These are phyloP conservation scores for Arachnopeziza araneosa DNA, from an alignment of 2,329 filamentous ascomycete genomes.

Conservation along the genomic window DNA sequence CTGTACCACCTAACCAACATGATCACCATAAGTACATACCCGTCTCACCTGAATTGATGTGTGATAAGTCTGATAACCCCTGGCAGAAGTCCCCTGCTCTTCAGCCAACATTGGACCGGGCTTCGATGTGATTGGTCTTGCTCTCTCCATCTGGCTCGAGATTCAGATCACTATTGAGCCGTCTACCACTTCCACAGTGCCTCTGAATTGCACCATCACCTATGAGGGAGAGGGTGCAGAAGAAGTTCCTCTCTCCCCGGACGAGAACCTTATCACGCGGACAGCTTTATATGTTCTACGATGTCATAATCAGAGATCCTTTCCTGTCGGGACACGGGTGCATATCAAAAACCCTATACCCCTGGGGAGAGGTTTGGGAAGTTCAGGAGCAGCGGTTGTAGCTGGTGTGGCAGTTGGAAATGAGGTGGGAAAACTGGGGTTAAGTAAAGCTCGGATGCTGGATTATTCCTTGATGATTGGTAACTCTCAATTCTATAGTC, in stretches of 20 bases:
- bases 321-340: constrained; percentile 81
- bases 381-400: constrained; percentile 90
- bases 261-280: constrained; percentile 87
- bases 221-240: constrained; percentile 72
- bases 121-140: constrained; percentile 96
- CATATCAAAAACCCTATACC: constrained; percentile 96
- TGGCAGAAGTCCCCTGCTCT: constrained; percentile 70
- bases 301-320: constrained; percentile 81
- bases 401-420: constrained; percentile 91
- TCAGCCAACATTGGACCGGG: constrained; percentile 97
- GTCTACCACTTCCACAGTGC: constrained; percentile 45
- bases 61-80: not conserved
- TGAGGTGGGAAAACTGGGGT: constrained; percentile 72
- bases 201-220: constrained; percentile 81
- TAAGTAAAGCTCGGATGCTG: constrained; percentile 77
- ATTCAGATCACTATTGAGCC: constrained; percentile 58
- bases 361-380: constrained; percentile 86
- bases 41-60: not conserved
- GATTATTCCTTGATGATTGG: constrained; percentile 98
- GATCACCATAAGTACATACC: constrained; percentile 1
- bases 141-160: constrained; percentile 90
- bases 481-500: constrained; percentile 32
- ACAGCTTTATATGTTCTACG: constrained; percentile 91
- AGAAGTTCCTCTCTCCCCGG: constrained; percentile 76
- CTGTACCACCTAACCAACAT: not conserved